Evolutionary conservation across 225 moss, liverwort and hornwort species (phyloP).

Genomic region (Polytrichum commune): DNA sequence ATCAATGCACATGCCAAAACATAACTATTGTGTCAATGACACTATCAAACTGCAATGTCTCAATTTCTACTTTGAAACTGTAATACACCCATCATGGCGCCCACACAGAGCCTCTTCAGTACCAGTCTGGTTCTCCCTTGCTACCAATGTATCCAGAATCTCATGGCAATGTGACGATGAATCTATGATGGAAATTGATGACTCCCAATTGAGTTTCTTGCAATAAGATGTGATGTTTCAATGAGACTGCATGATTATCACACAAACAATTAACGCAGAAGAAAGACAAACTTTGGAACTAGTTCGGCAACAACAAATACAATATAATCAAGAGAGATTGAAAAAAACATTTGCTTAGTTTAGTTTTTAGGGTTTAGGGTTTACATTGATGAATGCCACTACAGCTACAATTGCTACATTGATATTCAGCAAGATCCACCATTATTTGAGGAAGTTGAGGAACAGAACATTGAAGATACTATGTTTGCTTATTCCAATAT

Average conservation of each 20-base stretch:
- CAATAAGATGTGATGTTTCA: slow-evolving; percentile 19
- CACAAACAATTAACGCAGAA: background rate
- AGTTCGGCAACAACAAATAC: background rate
- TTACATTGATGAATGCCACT: no score
- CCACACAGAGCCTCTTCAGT: background rate
- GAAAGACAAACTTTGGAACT: background rate
- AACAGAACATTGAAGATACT: no score
- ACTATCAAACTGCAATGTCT: no score
- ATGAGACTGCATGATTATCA: slow-evolving; percentile 13
- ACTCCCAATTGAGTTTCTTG: slow-evolving; percentile 45
- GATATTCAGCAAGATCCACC: background rate
- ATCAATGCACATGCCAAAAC: no score
- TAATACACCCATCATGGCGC: background rate
- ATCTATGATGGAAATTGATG: background rate
- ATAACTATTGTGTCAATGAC: no score
- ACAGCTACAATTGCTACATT: background rate
- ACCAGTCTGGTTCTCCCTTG: background rate
- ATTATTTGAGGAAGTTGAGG: no score
- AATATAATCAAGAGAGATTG: background rate
- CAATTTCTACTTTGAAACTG: slow-evolving; percentile 5
- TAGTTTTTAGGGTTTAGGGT: background rate
- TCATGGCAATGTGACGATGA: background rate
- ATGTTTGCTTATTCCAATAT: no score
- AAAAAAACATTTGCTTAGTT: background rate
- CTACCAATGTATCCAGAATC: background rate